Percentiles rank a stretch among this genome's conserved stretches.
These are phyloP conservation scores for Porphyrellus cyaneotinctus DNA, from an alignment of 768 basidiomycete species.

Conservation along the genomic window DNA sequence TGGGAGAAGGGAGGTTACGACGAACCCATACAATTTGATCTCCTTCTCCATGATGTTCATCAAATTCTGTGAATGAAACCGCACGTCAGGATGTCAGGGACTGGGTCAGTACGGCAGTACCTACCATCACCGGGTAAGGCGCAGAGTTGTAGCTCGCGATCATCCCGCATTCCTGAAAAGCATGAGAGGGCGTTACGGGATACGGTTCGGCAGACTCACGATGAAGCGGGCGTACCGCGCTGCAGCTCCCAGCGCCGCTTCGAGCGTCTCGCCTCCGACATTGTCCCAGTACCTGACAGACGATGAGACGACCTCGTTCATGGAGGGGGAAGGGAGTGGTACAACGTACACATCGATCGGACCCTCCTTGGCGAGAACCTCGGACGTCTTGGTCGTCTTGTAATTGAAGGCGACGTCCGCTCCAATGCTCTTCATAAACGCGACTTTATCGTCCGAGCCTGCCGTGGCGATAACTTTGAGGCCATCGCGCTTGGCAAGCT, in stretches of 20 bases:
- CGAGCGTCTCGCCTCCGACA: slow-evolving; percentile 3
- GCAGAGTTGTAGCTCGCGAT: not conserved
- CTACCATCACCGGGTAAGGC: not conserved
- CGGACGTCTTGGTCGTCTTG: slow-evolving; percentile 3
- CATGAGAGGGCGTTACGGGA: not conserved
- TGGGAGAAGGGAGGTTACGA: not conserved
- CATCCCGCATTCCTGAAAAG: not conserved
- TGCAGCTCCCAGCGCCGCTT: not conserved
- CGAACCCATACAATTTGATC: not conserved
- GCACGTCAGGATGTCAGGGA: not conserved
- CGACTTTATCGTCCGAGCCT: slow-evolving; percentile 2
- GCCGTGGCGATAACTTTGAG: slow-evolving; percentile 8
- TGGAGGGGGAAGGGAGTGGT: not conserved
- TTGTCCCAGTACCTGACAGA: slow-evolving; percentile 1
- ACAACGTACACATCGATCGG: slow-evolving; percentile 1
- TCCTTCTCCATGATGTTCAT: not conserved
- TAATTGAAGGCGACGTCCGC: slow-evolving; percentile 2
- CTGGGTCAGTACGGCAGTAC: not conserved
- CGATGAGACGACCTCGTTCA: not conserved
- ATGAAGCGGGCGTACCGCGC: slow-evolving; percentile 7
- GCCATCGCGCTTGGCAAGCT: slow-evolving; percentile 7
- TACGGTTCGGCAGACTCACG: not conserved
- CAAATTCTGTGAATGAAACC: not conserved
- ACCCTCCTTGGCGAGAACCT: slow-evolving; percentile 3
- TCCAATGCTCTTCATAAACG: slow-evolving; percentile 3